Evolutionary conservation across 805 yeast genomes (phyloP).

Genomic region (Wickerhamomyces strasburgensis): DNA sequence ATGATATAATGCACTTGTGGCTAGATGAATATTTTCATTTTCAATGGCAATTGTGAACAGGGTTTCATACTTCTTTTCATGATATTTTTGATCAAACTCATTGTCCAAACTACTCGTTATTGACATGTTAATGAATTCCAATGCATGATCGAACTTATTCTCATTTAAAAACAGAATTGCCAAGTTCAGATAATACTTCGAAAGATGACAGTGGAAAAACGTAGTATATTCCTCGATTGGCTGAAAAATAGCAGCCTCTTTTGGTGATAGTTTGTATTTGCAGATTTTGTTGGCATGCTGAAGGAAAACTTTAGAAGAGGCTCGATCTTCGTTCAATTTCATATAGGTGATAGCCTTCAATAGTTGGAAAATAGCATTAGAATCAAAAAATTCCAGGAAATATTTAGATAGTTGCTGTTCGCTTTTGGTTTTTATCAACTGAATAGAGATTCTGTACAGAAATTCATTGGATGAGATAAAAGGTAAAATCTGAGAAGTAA

Average conservation of each 20-base stretch:
- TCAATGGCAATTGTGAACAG: conserved; percentile 28
- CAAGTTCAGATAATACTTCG: conserved; percentile 34
- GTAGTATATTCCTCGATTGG: conserved; percentile 19
- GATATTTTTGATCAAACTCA: conserved; percentile 20
- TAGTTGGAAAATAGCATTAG: conserved; percentile 17
- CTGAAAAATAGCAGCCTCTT: conserved; percentile 20
- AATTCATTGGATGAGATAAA: conserved; percentile 17
- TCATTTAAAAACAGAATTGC: conserved; percentile 32
- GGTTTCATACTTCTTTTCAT: conserved; percentile 19
- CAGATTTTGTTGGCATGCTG: conserved; percentile 27
- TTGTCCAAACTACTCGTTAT: conserved; percentile 17
- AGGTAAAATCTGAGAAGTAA: conserved; percentile 13
- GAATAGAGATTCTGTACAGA: conserved; percentile 7
- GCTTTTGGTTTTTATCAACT: conserved; percentile 7
- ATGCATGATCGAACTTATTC: conserved; percentile 29
- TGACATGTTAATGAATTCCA: conserved; percentile 29
- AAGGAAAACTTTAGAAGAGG: conserved; percentile 29
- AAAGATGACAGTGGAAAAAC: conserved; percentile 27
- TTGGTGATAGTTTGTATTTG: conserved; percentile 16
- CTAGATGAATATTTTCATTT: conserved; percentile 27
- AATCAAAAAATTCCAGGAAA: conserved; percentile 14
- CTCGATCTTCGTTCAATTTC: conserved; percentile 23
- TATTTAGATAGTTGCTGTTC: conserved; percentile 7
- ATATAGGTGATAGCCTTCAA: conserved; percentile 21
- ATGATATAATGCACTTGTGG: conserved; percentile 30